A percentile compares a stretch with the other conserved stretches of the same genome.
phyloP scores from a whole-genome alignment of 805 yeast species.

The Cyberlindnera maritima region DNA sequence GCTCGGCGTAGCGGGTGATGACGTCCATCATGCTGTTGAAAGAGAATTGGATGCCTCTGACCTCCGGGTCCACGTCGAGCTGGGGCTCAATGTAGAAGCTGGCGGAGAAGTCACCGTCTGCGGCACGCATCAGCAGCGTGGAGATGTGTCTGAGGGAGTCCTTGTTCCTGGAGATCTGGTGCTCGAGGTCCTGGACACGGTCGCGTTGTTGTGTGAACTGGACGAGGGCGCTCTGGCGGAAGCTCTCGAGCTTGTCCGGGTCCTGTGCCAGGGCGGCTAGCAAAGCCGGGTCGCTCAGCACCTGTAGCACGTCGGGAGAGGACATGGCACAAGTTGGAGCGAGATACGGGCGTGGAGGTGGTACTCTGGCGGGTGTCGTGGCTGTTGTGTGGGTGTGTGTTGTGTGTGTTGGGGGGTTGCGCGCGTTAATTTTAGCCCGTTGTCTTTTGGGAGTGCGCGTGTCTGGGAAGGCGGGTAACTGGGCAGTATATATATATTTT shows the following conservation, averaged over 20 bases:
- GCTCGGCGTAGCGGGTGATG: conserved; percentile 63
- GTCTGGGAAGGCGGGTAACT: too few relatives aligned
- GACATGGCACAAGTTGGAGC: not conserved
- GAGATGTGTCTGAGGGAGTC: conserved; percentile 8
- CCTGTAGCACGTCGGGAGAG: conserved; percentile 7
- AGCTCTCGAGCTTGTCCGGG: conserved; percentile 10
- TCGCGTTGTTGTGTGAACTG: conserved; percentile 5
- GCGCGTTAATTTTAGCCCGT: not conserved
- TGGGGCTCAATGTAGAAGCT: conserved; percentile 59
- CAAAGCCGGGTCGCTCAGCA: conserved; percentile 6
- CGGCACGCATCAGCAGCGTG: conserved; percentile 47
- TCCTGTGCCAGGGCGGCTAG: conserved; percentile 8
- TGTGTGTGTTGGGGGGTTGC: not conserved
- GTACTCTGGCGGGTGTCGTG: not conserved
- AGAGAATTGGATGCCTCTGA: conserved; percentile 70
- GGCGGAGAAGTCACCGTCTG: conserved; percentile 82
- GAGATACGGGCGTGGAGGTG: not conserved
- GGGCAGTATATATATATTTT: too few relatives aligned
- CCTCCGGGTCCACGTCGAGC: conserved; percentile 75
- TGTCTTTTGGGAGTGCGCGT: too few relatives aligned
- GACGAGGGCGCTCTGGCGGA: conserved; percentile 8
- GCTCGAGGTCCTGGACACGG: conserved; percentile 6
- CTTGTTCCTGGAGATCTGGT: conserved; percentile 9
- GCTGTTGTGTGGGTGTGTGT: not conserved
- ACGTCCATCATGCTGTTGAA: conserved; percentile 90